Evolutionary conservation across 2,329 filamentous ascomycete genomes (phyloP).

Genomic region (Ceratocystis huliohia): DNA sequence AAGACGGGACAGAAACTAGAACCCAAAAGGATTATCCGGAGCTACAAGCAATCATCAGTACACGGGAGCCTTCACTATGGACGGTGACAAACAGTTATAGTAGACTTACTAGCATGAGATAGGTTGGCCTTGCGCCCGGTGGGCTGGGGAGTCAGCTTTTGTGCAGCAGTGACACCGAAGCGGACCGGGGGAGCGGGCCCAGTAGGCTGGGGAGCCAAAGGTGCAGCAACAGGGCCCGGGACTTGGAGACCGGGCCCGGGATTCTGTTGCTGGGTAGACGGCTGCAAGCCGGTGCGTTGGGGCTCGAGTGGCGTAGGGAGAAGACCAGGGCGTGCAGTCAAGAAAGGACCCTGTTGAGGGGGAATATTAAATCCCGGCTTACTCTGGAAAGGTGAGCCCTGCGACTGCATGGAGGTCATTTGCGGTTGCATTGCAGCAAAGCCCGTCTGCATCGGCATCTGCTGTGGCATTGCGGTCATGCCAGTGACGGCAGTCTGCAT

Average conservation of each 20-base stretch:
- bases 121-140: slow-evolving; percentile 86
- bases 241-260: slow-evolving; percentile 21
- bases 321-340: slow-evolving; percentile 26
- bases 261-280: slow-evolving; percentile 33
- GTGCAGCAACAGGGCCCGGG: slow-evolving; percentile 8
- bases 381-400: slow-evolving; percentile 29
- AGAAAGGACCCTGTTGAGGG: slow-evolving; percentile 19
- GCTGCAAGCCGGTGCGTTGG: slow-evolving; percentile 41
- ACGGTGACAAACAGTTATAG: background rate
- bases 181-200: slow-evolving; percentile 71
- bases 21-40: slow-evolving; percentile 43
- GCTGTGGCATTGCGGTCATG: slow-evolving; percentile 25
- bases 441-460: slow-evolving; percentile 31
- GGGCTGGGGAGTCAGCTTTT: slow-evolving; percentile 71
- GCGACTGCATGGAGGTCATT: slow-evolving; percentile 44
- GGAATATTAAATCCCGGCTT: slow-evolving; percentile 24
- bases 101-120: slow-evolving; percentile 85
- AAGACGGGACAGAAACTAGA: slow-evolving; percentile 26
- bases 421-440: slow-evolving; percentile 46
- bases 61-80: background rate
- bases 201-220: slow-evolving; percentile 33
- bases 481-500: slow-evolving; percentile 42
- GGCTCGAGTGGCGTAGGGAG: slow-evolving; percentile 49
- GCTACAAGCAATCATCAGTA: slow-evolving; percentile 28
- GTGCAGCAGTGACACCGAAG: slow-evolving; percentile 65